Base-by-base conservation (phyloP, 2,329 filamentous ascomycete genomes). In the Thermoascus crustaceus region DNA sequence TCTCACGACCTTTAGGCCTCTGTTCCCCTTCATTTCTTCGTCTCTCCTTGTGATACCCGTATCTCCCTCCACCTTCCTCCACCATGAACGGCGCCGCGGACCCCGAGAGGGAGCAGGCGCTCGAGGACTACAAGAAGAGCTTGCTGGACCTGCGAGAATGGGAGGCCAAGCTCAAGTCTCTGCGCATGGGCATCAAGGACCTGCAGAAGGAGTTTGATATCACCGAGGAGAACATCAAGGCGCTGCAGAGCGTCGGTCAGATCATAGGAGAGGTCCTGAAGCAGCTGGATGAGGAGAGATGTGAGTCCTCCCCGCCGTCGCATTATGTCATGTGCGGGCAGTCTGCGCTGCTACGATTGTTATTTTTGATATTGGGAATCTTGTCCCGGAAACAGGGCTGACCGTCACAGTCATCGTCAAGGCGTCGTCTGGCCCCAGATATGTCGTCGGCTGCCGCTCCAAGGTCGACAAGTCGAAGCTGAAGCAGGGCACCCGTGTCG, bases 221-320 rank as follows among this genome's bases (percentile, higher is more conserved):
- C 49, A 96, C 91, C 35, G 91, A 98, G 62, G 93, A 98, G 49
- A 96, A 96, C 69, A 96, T 98, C 73, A 98, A 98, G 73, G 91
- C 91, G 48, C 71, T 98, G 56, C 91, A 98, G 71, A 96, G 91
- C 63, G 91, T 98, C 37, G 91, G 91, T 33, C 91, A 98, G 70
- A 98, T 98, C 65, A 96, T 98, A 63, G 91, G 91, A 53, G 91
- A 98, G 68, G 93, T 98, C 42, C 70, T 98, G 57, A 98, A 98
- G 72, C 93, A 98, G 71, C 75, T 98, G 46, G 91, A 98, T 58
- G 91, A 98, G 55, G 93, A 98, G 73, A 75, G 91, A 80, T 98
- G 89, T 95, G 71, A 63, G 85, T 69, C 19, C n/a, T n/a, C n/a
- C 18, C 32, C 18, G 11, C 16, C 11, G 21, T 6, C 13, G 35